Percentiles rank a stretch among this genome's conserved stretches.
Evolutionary conservation across 306 rosid species (phyloP).

Genomic region (Malus sylvestris): DNA sequence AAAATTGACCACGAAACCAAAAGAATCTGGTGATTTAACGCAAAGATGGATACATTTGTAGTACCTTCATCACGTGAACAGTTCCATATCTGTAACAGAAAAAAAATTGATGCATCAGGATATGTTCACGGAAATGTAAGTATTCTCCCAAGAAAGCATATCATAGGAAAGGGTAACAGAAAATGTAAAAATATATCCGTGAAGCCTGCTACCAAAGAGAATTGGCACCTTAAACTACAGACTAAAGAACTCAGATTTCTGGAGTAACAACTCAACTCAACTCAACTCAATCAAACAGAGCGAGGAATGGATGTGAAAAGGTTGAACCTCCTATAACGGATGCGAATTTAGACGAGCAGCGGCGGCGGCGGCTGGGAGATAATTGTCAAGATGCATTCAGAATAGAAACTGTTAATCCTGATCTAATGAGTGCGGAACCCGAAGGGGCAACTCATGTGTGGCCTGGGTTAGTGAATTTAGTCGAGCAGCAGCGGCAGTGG

Average conservation of each 20-base stretch:
- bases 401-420: too few relatives aligned
- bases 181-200: not conserved
- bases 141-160: not conserved
- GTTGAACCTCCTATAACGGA: too few relatives aligned
- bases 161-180: not conserved
- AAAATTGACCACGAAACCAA: not conserved
- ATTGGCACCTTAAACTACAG: too few relatives aligned
- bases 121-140: constrained; percentile 2
- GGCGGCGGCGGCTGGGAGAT: too few relatives aligned
- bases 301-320: too few relatives aligned
- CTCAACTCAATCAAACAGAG: too few relatives aligned
- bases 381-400: too few relatives aligned
- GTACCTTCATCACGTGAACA: constrained; percentile 94
- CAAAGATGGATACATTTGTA: not conserved
- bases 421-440: too few relatives aligned
- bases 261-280: too few relatives aligned
- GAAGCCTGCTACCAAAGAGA: not conserved
- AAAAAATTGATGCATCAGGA: constrained; percentile 33
- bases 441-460: too few relatives aligned
- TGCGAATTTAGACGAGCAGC: too few relatives aligned
- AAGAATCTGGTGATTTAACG: not conserved
- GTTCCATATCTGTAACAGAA: constrained; percentile 86
- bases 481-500: not conserved
- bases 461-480: not conserved
- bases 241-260: too few relatives aligned